Conservation (phyloP, 305 asterid genomes). For the Andrographis paniculata region DNA sequence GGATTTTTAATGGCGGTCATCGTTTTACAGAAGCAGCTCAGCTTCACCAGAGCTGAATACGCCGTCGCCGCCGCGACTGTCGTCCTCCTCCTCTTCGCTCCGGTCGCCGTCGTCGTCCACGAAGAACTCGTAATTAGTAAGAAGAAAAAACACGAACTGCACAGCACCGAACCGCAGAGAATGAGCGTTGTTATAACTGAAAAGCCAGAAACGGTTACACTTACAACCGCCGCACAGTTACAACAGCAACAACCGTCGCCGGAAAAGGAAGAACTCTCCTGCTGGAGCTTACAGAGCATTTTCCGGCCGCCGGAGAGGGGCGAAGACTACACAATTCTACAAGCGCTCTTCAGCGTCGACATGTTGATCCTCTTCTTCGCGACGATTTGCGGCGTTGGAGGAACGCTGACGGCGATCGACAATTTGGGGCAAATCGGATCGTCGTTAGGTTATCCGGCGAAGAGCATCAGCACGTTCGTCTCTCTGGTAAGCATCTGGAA, state of each 20-base stretch:
- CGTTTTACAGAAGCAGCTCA: conserved; percentile 32
- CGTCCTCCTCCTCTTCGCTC: conserved; percentile 32
- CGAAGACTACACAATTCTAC: conserved; percentile 73
- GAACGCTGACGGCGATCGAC: conserved; percentile 72
- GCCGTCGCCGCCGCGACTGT: conserved; percentile 30
- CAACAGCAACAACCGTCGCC: conserved; percentile 3
- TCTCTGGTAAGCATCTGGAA: conserved; percentile 86
- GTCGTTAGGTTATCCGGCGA: conserved; percentile 50
- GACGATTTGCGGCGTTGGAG: conserved; percentile 75
- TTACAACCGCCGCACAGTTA: neutral
- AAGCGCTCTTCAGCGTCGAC: conserved; percentile 67
- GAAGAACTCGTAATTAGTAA: conserved; percentile 36
- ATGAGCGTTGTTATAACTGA: conserved; percentile 20
- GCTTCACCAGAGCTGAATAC: conserved; percentile 32
- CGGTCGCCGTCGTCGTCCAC: conserved; percentile 35
- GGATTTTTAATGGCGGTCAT: conserved; percentile 56
- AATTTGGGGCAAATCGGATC: conserved; percentile 65
- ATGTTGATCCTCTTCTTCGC: conserved; percentile 58
- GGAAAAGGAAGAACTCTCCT: conserved; percentile 33
- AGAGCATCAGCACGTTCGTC: conserved; percentile 58
- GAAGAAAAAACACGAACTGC: conserved; percentile 25
- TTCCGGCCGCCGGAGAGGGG: conserved; percentile 62
- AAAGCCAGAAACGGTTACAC: conserved; percentile 9
- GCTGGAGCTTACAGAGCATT: conserved; percentile 43
- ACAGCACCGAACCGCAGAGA: neutral